Evolutionary conservation across 371 early-diverging fungal species (phyloP), one percentile per base, ranked within the genome.

Genomic region (Mucor saturninus): DNA sequence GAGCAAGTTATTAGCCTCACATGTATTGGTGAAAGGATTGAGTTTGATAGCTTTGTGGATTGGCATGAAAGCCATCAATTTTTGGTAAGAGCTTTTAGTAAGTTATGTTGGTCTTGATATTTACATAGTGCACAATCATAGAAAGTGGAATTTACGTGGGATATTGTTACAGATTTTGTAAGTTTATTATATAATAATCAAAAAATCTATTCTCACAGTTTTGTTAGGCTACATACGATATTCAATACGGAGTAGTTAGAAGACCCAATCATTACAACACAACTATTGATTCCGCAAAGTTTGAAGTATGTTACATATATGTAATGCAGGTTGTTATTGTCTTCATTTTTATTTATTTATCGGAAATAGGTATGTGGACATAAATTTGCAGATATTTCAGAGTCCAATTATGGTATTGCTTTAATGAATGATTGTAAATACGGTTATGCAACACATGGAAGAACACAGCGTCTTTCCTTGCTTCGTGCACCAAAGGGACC

Each of bases 231-330:
- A 97, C 96, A 0, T 98, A 96, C 68, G 98, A 98, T 65, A 94
- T 95, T 5, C 95, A 95, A 74, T 96, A 92, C 77, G 98, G 99
- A 13, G 87, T 86, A 30, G 80, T 97, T 14, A 89, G 91, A 72
- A 83, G 99, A 35, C 95, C 98, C 1, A 97, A 94, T 1, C 96
- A 96, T 52, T 94, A 86, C 82, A 98, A 98, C 75, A 95, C 93
- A 2, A 88, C 90, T 14, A 91, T 93, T 83, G 98, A 97, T 67
- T 81, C 93, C 64, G 97, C 98, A 14, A 91, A 91, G 56, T 81
- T 81, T 49, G 81, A 81, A 60, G 81, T 76, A 73, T 35, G 4
- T 35, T 35, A 35, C 35, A 35, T 6, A 35, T 35, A 21, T 21
- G 21, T 21, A 21, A 21, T 21, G 21, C 21, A 0, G 21, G 21